Conservation (phyloP, 2,329 filamentous ascomycete genomes). For the Aureobasidium sp. region DNA sequence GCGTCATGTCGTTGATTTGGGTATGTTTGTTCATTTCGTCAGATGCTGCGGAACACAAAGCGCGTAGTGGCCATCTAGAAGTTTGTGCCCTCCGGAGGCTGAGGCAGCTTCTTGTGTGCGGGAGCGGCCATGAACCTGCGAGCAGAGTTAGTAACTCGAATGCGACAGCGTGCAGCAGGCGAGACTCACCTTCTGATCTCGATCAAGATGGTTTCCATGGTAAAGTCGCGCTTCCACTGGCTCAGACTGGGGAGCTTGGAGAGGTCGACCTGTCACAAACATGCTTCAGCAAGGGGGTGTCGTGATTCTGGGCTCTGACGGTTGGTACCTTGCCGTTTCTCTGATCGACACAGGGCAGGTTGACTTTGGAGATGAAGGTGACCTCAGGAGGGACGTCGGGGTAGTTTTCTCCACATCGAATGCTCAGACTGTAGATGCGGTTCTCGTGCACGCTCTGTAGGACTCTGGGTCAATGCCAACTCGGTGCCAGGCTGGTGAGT, state of each 20-base stretch:
- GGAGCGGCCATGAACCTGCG: slow-evolving; percentile 88
- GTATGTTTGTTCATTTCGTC: slow-evolving; percentile 6
- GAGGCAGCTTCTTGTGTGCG: slow-evolving; percentile 87
- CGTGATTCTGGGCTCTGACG: neutral
- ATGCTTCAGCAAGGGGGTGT: slow-evolving; percentile 1
- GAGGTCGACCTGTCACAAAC: slow-evolving; percentile 63
- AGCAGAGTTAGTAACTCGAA: neutral
- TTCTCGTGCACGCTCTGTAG: slow-evolving; percentile 88
- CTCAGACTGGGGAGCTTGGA: slow-evolving; percentile 75
- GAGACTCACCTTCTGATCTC: slow-evolving; percentile 65
- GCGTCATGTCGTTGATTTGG: slow-evolving; percentile 12
- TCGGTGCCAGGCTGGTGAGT: neutral
- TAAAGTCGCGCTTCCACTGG: slow-evolving; percentile 87
- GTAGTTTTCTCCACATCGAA: slow-evolving; percentile 86
- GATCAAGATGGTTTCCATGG: slow-evolving; percentile 88
- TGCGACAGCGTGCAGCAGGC: neutral
- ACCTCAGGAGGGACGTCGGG: slow-evolving; percentile 84
- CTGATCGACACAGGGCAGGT: slow-evolving; percentile 87
- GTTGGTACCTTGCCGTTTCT: slow-evolving; percentile 61
- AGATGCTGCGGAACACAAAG: neutral
- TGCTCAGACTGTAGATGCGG: slow-evolving; percentile 96
- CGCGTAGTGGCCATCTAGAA: slow-evolving; percentile 23
- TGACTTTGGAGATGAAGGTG: slow-evolving; percentile 89
- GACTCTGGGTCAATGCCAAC: neutral
- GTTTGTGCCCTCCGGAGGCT: slow-evolving; percentile 78